Conservation (phyloP, 805 yeast species). For the Maudiozyma pseudohumilis region DNA sequence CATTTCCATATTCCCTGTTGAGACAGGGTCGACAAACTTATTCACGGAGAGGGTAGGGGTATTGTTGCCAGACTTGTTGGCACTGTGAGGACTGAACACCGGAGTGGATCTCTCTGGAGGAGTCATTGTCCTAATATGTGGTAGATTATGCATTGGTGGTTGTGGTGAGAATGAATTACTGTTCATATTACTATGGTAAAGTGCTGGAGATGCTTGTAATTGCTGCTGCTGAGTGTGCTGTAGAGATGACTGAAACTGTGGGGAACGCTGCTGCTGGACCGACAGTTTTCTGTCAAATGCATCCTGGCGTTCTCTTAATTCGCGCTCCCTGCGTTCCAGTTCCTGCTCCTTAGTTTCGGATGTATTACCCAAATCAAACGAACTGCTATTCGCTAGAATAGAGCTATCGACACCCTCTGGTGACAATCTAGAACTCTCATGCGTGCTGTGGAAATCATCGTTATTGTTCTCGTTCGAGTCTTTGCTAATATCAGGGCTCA, state of each 20-base stretch:
- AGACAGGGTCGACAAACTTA: slow-evolving; percentile 17
- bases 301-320: slow-evolving; percentile 24
- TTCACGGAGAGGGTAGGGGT: slow-evolving; percentile 8
- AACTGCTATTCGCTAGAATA: slow-evolving; percentile 1
- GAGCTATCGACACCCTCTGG: not conserved
- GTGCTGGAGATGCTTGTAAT: slow-evolving; percentile 1
- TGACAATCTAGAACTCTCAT: not conserved
- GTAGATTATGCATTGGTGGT: slow-evolving; percentile 3
- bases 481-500: not conserved
- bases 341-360: slow-evolving; percentile 22
- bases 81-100: slow-evolving; percentile 9
- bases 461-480: not conserved
- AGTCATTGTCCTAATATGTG: slow-evolving; percentile 3
- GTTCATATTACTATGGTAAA: slow-evolving; percentile 4
- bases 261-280: slow-evolving; percentile 6
- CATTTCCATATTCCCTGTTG: slow-evolving; percentile 6
- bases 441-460: not conserved
- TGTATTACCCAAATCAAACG: slow-evolving; percentile 2
- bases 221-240: slow-evolving; percentile 7
- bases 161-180: not conserved
- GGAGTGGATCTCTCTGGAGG: slow-evolving; percentile 3
- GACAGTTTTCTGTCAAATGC: slow-evolving; percentile 20
- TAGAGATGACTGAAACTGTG: slow-evolving; percentile 5
- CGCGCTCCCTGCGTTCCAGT: slow-evolving; percentile 21
- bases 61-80: slow-evolving; percentile 6